Evolutionary conservation across 2,329 filamentous ascomycete species (phyloP).

Genomic region (Teratosphaeria gauchensis): DNA sequence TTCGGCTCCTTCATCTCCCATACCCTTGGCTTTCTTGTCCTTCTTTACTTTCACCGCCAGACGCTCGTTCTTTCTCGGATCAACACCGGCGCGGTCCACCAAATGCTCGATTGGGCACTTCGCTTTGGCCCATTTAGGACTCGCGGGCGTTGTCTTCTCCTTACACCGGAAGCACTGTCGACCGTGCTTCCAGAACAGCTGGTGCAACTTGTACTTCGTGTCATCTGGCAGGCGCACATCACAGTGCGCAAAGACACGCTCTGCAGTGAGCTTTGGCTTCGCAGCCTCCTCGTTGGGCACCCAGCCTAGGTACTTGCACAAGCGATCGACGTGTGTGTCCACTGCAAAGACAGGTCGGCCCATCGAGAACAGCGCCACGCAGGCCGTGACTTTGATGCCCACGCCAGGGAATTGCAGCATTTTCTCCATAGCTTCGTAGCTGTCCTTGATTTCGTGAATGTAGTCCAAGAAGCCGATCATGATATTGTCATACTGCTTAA

Average conservation of each 20-base stretch:
- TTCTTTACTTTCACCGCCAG: slow-evolving; percentile 22
- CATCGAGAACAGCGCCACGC: slow-evolving; percentile 55
- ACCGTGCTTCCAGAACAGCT: slow-evolving; percentile 53
- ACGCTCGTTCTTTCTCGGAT: slow-evolving; percentile 39
- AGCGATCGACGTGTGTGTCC: slow-evolving; percentile 57
- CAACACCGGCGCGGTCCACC: slow-evolving; percentile 41
- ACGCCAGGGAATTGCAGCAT: slow-evolving; percentile 53
- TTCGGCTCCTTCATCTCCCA: background rate
- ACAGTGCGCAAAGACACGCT: slow-evolving; percentile 46
- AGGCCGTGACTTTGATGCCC: slow-evolving; percentile 56
- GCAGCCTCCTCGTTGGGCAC: slow-evolving; percentile 35
- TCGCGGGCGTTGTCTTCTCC: slow-evolving; percentile 51
- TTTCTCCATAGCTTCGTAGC: slow-evolving; percentile 48
- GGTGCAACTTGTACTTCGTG: slow-evolving; percentile 54
- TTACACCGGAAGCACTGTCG: slow-evolving; percentile 52
- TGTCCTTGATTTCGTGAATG: slow-evolving; percentile 43
- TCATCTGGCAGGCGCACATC: slow-evolving; percentile 53
- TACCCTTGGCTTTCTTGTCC: slow-evolving; percentile 62
- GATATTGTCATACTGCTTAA: slow-evolving; percentile 46
- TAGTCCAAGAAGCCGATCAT: slow-evolving; percentile 51
- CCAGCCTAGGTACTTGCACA: slow-evolving; percentile 54
- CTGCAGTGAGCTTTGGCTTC: slow-evolving; percentile 30
- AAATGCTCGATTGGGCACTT: slow-evolving; percentile 54
- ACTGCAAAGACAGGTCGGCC: slow-evolving; percentile 55
- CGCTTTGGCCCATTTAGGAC: slow-evolving; percentile 52